Conservation (phyloP, 2,329 filamentous ascomycete species). For the Hyphodiscus sp. region DNA sequence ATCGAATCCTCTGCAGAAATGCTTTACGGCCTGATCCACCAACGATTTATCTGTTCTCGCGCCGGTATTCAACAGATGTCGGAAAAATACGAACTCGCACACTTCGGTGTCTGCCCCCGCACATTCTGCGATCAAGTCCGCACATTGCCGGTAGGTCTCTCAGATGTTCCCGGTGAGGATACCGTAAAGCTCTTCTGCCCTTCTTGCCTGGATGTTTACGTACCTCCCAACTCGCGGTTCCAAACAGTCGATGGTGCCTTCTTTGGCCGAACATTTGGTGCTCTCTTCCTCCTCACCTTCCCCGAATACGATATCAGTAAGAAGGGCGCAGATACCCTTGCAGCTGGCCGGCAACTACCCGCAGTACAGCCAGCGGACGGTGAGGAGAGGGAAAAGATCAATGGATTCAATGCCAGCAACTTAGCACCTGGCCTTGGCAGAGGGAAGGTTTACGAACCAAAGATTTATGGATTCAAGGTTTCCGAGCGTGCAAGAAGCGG, state of each 20-base stretch:
- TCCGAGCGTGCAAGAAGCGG: slow-evolving; percentile 85
- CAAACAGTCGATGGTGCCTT: slow-evolving; percentile 97
- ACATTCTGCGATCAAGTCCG: slow-evolving; percentile 87
- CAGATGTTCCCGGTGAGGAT: slow-evolving; percentile 91
- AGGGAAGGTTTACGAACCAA: slow-evolving; percentile 84
- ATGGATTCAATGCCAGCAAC: slow-evolving; percentile 81
- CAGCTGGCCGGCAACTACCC: slow-evolving; percentile 30
- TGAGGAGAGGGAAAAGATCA: slow-evolving; percentile 51
- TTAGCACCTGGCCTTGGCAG: slow-evolving; percentile 80
- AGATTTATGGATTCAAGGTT: slow-evolving; percentile 94
- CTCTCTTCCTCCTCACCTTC: slow-evolving; percentile 97
- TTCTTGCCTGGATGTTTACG: slow-evolving; percentile 93
- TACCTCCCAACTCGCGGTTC: slow-evolving; percentile 93
- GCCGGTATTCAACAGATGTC: slow-evolving; percentile 98
- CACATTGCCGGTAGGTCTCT: slow-evolving; percentile 87
- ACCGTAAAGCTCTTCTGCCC: slow-evolving; percentile 99
- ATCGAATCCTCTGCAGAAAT: slow-evolving; percentile 98
- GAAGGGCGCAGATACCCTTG: slow-evolving; percentile 55
- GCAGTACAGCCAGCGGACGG: slow-evolving; percentile 36
- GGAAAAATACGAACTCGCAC: slow-evolving; percentile 95
- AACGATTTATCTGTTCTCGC: slow-evolving; percentile 94
- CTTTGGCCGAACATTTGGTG: slow-evolving; percentile 95
- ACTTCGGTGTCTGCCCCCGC: slow-evolving; percentile 93
- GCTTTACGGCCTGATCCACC: slow-evolving; percentile 96
- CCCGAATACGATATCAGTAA: slow-evolving; percentile 87